Base-by-base conservation (phyloP, 2,329 filamentous ascomycete genomes). In the Cordyceps pruinosa region DNA sequence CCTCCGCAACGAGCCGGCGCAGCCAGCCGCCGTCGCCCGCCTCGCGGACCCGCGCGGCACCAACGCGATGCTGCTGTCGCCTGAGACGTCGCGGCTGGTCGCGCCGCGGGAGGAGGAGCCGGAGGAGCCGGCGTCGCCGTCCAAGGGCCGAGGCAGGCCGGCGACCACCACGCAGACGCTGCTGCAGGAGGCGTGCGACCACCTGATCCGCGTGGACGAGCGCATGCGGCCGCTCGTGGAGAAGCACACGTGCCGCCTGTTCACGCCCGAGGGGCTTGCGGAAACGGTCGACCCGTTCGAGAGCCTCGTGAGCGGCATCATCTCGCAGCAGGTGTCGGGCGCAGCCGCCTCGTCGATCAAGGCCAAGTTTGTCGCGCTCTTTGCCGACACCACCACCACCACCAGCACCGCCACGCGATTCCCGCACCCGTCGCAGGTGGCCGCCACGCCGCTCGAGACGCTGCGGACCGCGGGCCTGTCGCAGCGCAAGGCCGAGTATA, bases 261-360 rank as follows among this genome's bases (percentile, higher is more conserved):
- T 97, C 73, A 88, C 86, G 1, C 82, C 90, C 0, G 86, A 88
- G 61, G 90, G 91, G 0, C 75, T 97, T n/a, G 83, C 86, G 28
- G 90, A 97, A 71, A 79, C 84, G 61, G 83, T 97, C 59, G 90
- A 97, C 71, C 94, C 94, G 0, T 99, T 97, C 67, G 86, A 88
- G 64, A 86, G 84, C 58, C 79, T 99, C 34, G 81, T 84, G 39
- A 92, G 87, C 70, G 88, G 91, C 52, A 97, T 99, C 68, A 96
- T 97, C 65, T 91, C 90, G 54, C 94, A 97, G 73, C 94, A 99
- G 75, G 93, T 99, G 21, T 96, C 91, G 1, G 91, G 93, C 19
- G 90, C 91, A 6, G 94, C 94, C 1, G 94, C 94, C 13, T 87
- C 84, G 63, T 89, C 89, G 6, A 97, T 99, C 73, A 92, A 93